Evolutionary conservation across 2,329 filamentous ascomycete species (phyloP).

Genomic region (Xylaria sp.): DNA sequence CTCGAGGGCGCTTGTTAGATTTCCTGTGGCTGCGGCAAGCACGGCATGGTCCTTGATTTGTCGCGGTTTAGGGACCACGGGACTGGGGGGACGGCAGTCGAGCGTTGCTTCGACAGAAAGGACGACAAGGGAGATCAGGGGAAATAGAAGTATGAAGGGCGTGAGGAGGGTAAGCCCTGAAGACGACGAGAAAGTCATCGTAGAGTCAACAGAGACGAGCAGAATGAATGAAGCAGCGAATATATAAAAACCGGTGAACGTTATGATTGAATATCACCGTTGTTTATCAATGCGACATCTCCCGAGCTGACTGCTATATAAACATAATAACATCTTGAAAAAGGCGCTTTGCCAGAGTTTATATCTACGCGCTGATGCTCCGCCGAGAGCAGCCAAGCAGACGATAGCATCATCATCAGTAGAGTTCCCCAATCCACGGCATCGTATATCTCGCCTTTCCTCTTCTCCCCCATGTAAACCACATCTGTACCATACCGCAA

Average conservation of each 20-base stretch:
- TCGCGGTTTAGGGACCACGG: constrained; percentile 3
- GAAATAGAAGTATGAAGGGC: background rate
- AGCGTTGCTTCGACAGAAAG: background rate
- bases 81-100: constrained; percentile 20
- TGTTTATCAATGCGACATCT: too few relatives aligned
- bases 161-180: background rate
- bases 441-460: background rate
- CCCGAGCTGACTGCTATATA: too few relatives aligned
- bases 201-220: background rate
- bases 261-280: too few relatives aligned
- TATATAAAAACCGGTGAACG: too few relatives aligned
- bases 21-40: background rate
- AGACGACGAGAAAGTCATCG: background rate
- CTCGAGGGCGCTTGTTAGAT: background rate
- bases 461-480: background rate
- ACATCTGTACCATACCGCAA: background rate
- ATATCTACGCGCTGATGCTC: too few relatives aligned
- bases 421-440: too few relatives aligned
- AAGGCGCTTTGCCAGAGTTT: too few relatives aligned
- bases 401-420: too few relatives aligned
- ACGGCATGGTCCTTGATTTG: background rate
- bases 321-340: too few relatives aligned
- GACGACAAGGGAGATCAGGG: background rate
- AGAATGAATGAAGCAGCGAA: background rate
- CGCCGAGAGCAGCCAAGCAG: too few relatives aligned